Evolutionary conservation across 2,329 filamentous ascomycete genomes (phyloP).

Genomic region (Ophiostoma perfectum): DNA sequence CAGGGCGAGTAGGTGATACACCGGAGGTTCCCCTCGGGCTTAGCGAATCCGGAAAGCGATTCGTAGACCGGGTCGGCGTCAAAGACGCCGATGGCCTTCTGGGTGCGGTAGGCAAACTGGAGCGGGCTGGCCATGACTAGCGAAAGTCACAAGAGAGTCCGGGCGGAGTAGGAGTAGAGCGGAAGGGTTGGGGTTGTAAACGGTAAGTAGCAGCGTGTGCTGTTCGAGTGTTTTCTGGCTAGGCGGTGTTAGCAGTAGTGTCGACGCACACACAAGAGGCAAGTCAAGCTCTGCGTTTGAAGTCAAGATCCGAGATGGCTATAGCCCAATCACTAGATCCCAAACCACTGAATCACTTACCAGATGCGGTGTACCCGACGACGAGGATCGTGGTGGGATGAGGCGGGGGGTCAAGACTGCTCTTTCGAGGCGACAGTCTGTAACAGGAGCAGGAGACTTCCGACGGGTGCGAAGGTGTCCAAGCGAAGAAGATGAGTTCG

Average conservation of each 20-base stretch:
- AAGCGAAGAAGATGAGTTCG: background rate
- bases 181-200: background rate
- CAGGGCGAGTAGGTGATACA: conserved; percentile 95
- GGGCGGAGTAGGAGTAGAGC: conserved; percentile 23
- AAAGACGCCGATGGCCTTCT: conserved; percentile 91
- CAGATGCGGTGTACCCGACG: background rate
- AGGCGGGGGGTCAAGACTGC: conserved; percentile 9
- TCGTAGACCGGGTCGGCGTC: conserved; percentile 87
- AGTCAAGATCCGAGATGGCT: background rate
- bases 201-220: background rate
- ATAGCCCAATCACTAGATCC: background rate
- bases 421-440: conserved; percentile 14
- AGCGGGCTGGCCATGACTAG: conserved; percentile 90
- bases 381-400: conserved; percentile 1
- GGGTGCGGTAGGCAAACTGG: conserved; percentile 95
- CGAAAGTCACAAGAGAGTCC: conserved; percentile 66
- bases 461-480: background rate
- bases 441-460: background rate
- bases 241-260: background rate
- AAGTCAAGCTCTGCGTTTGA: too few relatives aligned
- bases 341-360: background rate
- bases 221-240: conserved; percentile 7
- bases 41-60: conserved; percentile 72
- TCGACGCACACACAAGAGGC: background rate
- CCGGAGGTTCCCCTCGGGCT: conserved; percentile 88